Base-by-base conservation (phyloP, 345 rosid species). In the Rhizophora mangle region DNA sequence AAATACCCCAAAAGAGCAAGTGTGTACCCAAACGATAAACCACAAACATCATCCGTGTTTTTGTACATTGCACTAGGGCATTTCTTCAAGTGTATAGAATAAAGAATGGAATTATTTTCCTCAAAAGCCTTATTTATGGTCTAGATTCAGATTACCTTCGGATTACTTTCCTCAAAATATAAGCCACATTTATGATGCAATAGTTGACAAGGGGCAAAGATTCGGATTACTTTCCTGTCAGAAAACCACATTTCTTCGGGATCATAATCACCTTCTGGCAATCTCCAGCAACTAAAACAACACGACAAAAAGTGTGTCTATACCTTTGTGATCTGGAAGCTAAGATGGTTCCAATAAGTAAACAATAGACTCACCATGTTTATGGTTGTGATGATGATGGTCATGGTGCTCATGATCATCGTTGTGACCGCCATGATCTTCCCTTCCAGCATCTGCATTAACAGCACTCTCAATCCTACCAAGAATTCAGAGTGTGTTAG, bases 401-500 rank as follows among this genome's bases (percentile, higher is more conserved):
- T 82, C 77, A 27, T 89, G 69, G 9, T 79, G 86, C 46, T 73
- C 80, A 20, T 85, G 86, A 21, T 83, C 79, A 63, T 85, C 88
- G 51, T 68, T 75, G 59, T 85, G 84, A 53, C 68, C 60, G 24
- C 65, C 74, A 74, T 83, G 87, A 61, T 83, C 90, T 62, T 84
- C 85, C 79, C 82, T 85, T 60, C 82, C 78, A 34, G 49, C 82
- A 29, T 86, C 92, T 51, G 81, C 81, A 74, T 68, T 81, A 47
- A 94, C 88, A 62, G 89, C 75, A 83, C 89, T 88, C 82, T 87
- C 98, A 62, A 91, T 94, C 85, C 98, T 94, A 83, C 18, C 36
- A 82, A 68, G 63, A 60, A 43, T 61, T 57, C 51, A 59, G 65
- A 22, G 62, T 63, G 62, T 11, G 59, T 76, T 63, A 72, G 63